These are phyloP conservation scores for Citrus mangshanensis DNA, from an alignment of 345 rosid species.

Conservation along the genomic window DNA sequence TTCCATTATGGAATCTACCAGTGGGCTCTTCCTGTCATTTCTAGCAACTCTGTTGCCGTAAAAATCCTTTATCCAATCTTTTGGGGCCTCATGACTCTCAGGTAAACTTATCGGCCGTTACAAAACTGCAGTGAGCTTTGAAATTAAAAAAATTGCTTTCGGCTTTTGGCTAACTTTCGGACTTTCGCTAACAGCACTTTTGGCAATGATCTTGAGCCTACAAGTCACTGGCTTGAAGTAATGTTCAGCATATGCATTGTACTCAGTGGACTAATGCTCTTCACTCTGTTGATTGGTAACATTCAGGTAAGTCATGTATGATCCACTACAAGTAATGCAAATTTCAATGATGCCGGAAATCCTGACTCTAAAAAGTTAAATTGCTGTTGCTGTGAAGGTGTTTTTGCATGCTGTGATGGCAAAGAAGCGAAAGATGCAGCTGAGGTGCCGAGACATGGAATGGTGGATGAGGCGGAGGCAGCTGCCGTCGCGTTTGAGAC, in stretches of 20 bases:
- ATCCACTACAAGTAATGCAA: neutral
- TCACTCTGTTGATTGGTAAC: slow-evolving; percentile 59
- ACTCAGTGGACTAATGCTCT: slow-evolving; percentile 49
- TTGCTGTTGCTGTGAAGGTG: slow-evolving; percentile 58
- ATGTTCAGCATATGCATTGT: slow-evolving; percentile 54
- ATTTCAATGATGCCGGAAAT: neutral
- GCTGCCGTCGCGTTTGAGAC: slow-evolving; percentile 69
- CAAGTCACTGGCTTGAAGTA: slow-evolving; percentile 54
- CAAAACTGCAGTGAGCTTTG: neutral
- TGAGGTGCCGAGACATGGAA: slow-evolving; percentile 74
- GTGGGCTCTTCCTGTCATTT: slow-evolving; percentile 50
- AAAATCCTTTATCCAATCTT: slow-evolving; percentile 61
- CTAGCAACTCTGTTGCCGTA: slow-evolving; percentile 47
- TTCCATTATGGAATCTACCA: slow-evolving; percentile 54
- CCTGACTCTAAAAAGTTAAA: neutral
- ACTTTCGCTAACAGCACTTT: slow-evolving; percentile 34
- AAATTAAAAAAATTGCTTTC: neutral
- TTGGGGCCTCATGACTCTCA: slow-evolving; percentile 65
- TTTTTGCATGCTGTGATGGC: slow-evolving; percentile 73
- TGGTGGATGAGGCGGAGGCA: slow-evolving; percentile 98
- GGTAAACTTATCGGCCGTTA: slow-evolving; percentile 24
- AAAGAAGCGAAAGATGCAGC: slow-evolving; percentile 75
- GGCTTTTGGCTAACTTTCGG: neutral
- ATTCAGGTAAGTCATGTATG: slow-evolving; percentile 44
- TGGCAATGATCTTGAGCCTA: slow-evolving; percentile 60